Base-by-base conservation (phyloP, 2,329 filamentous ascomycete genomes). In the Leptographium flavum region DNA sequence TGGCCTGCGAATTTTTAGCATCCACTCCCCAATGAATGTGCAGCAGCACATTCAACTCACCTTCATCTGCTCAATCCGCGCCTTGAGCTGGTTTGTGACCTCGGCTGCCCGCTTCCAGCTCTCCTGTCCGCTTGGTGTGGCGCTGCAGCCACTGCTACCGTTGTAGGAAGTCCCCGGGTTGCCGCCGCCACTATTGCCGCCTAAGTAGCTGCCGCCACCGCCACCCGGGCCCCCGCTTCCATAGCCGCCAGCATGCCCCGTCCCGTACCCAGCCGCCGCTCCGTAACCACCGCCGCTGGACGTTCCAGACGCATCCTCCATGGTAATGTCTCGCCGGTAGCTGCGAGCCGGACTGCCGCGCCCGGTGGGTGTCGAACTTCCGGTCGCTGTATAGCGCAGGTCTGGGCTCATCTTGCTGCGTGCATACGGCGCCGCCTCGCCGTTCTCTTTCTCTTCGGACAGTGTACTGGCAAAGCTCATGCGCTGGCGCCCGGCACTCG, bases 21-120 rank as follows among this genome's bases (percentile, higher is more conserved):
- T 31, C 15, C 11, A 11, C 30, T 14, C 13, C 4, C 5, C 19
- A 19, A 23, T 5, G 2, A 27, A 19, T 9, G 14, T 19, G n/a
- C n/a, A n/a, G n/a, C 43, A 15, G 2, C 33, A 56, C 65, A 53
- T 56, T 75, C 76, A 74, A 56, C 65, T 53, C 56, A 76, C 77
- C 74, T 96, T 98, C 92, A 98, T 98, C 70, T 92, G 84, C 69
- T 96, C 92, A 62, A 98, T 98, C 60, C 92, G 79, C 43, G 90
- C 87, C 69, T 96, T 98, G 57, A 98, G 64, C 61, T 95, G 92
- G 63, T 88, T 95, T 45, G 92, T 98, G 47, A 98, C 92, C 67
- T 98, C 92, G 2, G 92, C 92, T 17, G 92, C 92, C 54, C 92
- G 74, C 67, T 88, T 93, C 92, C 92, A 98, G 60, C 88, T 96